Base-by-base conservation (phyloP, 2,329 filamentous ascomycete genomes). In the Lasiodiplodia sp. region DNA sequence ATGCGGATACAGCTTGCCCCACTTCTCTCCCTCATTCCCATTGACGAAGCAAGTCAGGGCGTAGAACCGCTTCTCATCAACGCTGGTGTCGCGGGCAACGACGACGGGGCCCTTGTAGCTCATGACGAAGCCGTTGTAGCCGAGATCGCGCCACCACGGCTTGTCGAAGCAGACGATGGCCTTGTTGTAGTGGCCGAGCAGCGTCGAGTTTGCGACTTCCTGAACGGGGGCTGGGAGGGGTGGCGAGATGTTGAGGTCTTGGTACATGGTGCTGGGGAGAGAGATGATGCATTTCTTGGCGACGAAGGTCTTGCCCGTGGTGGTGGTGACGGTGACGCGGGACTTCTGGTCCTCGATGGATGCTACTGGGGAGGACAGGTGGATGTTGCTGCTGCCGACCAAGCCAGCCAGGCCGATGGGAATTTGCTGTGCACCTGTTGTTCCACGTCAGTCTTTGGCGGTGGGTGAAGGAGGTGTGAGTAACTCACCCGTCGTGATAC, bases 111-210 rank as follows among this genome's bases (percentile, higher is more conserved):
- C 72, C 67, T 75, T 71, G 31, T 83, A 83, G 0, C 82, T 83
- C 63, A 83, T 79, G 0, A 78, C 75, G 0, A 84, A 75, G 2
- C 86, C 87, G 68, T 81, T 84, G 47, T 83, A 79, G 0, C 83
- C 82, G 0, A 75, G 68, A 0, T 78, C 72, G 1, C 78, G 73
- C 86, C 86, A 88, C 74, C 82, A 87, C 0, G 84, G 82, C 6
- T 73, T 73, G 1, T 75, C 69, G 73, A 83, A 87, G 40, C 82
- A 76, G 14, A 84, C 72, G 64, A 88, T 85, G 4, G 81, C 82
- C 73, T 88, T 88, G 62, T 80, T 82, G 71, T 86, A 86, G 69
- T 83, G 83, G 2, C 86, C 85, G 18, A 56, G 31, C 16, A 55
- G 74, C 10, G 79, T 79, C 0, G 79, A 76, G 3, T 80, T 72